These are phyloP conservation scores for Xylaria grammica DNA, from an alignment of 495 filamentous ascomycete species.

Conservation along the genomic window DNA sequence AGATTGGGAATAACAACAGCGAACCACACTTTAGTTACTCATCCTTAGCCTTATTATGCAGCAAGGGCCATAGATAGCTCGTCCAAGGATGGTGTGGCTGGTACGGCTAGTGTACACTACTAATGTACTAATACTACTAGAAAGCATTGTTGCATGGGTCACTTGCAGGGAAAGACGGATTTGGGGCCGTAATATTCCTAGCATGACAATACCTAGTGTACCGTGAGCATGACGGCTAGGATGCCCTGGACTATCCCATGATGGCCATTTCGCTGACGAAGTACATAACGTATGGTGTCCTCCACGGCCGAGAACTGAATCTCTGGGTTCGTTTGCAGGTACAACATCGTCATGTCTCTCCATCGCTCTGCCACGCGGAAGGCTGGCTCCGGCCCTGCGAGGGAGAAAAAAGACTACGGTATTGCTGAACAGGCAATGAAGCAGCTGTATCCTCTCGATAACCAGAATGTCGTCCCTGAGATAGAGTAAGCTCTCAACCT, in stretches of 20 bases:
- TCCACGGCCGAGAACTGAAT: conserved; percentile 6
- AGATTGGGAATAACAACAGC: conserved; percentile 1
- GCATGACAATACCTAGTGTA: conserved; percentile 1
- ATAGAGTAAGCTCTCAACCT: conserved; percentile 32
- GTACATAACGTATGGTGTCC: conserved; percentile 19
- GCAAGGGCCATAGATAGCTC: background rate
- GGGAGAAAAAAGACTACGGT: conserved; percentile 37
- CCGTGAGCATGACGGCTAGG: conserved; percentile 1
- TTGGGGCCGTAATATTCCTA: conserved; percentile 6
- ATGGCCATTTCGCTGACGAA: background rate
- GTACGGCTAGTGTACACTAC: background rate
- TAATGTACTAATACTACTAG: too few relatives aligned
- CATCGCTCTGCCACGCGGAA: conserved; percentile 38
- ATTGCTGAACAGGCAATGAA: conserved; percentile 37
- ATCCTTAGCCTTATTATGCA: conserved; percentile 12
- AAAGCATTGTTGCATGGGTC: conserved; percentile 1
- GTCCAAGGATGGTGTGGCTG: background rate
- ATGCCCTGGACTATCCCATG: background rate
- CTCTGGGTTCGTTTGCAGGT: background rate
- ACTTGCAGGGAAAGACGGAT: background rate
- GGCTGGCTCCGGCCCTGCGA: conserved; percentile 30
- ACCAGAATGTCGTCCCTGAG: conserved; percentile 30
- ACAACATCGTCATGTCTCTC: conserved; percentile 31
- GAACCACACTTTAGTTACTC: conserved; percentile 2
- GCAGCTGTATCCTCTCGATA: conserved; percentile 37